Conservation (phyloP, 2,329 filamentous ascomycete genomes). For the Aspergillus chevalieri region DNA sequence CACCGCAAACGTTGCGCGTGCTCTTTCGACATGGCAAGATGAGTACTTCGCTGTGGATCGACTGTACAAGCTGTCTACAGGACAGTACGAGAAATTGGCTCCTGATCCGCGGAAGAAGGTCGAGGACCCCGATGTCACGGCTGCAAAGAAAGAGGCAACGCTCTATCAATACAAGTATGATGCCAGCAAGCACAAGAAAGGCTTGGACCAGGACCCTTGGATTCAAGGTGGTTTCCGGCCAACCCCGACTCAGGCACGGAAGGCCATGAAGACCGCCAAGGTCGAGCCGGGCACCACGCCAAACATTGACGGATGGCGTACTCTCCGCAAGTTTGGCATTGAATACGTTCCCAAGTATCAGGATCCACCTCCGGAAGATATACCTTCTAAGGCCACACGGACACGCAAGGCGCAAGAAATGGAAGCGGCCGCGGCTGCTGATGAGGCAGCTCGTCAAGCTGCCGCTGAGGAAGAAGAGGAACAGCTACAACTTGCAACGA, state of each 20-base stretch:
- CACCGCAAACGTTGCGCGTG: slow-evolving; percentile 49
- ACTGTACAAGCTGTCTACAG: slow-evolving; percentile 43
- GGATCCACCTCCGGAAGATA: slow-evolving; percentile 24
- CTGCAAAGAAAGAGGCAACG: slow-evolving; percentile 56
- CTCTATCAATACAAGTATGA: slow-evolving; percentile 57
- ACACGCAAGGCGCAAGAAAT: slow-evolving; percentile 34
- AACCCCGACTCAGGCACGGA: slow-evolving; percentile 36
- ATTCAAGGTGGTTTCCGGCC: slow-evolving; percentile 46
- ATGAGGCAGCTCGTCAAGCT: slow-evolving; percentile 19
- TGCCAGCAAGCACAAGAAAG: slow-evolving; percentile 36
- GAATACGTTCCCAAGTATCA: slow-evolving; percentile 33
- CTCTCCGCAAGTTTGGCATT: slow-evolving; percentile 30
- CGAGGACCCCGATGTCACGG: slow-evolving; percentile 45
- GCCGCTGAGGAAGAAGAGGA: slow-evolving; percentile 25
- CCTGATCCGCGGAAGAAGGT: slow-evolving; percentile 49
- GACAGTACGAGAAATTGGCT: slow-evolving; percentile 47
- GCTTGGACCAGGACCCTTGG: slow-evolving; percentile 53
- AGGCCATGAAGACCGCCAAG: slow-evolving; percentile 28
- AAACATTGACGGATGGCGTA: slow-evolving; percentile 39
- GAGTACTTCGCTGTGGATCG: slow-evolving; percentile 50
- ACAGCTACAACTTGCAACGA: slow-evolving; percentile 10
- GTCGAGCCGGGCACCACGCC: slow-evolving; percentile 25
- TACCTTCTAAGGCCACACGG: slow-evolving; percentile 25
- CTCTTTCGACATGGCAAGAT: slow-evolving; percentile 52
- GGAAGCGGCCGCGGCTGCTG: slow-evolving; percentile 22